Base-by-base conservation (phyloP, 2,329 filamentous ascomycete species). In the Sordariomycetes sp. region DNA sequence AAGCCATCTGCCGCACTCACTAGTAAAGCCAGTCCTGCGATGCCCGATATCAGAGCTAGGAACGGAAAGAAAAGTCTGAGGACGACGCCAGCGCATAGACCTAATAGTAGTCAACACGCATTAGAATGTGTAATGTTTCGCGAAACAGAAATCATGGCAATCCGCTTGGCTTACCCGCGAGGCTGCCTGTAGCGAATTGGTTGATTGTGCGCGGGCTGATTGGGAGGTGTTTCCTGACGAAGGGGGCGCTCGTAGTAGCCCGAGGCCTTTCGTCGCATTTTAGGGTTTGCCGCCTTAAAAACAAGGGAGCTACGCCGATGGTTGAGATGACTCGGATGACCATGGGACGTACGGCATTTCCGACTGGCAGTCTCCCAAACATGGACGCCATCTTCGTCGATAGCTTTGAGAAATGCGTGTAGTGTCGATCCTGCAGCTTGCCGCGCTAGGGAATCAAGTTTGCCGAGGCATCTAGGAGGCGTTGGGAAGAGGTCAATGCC, bases 1-100 rank as follows among this genome's bases (percentile, higher is more conserved):
- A 55, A 34, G 13, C 13, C 34, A 54, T 24, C 12, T 42, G 24
- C 12, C 15, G 39, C n/a, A 64, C 74, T 61, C 72, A 86, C 84
- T 72, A 88, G 82, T 17, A 86, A 65, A 34, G 80, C 74, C 15
- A 87, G 72, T 25, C 88, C 78, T 10, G 83, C 69, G 13, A 89
- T 65, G 0, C 87, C 86, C 22, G 87, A 71, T 22, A 91, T 67
- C 17, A 90, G 64, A 1, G 86, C 84, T 53, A 91, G 71, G 1
- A 85, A 81, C 65, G 81, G 82, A 10, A 85, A 89, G 67, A 91
- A 89, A 17, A 86, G 73, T 59, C 83, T 82, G 28, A 90, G 76
- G 0, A 85, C 71, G 35, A 91, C 64, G 1, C 86, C 86, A 2
- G 77, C 70, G n/a, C 78, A 63, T 57, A 87, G 80, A 20, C 85